Evolutionary conservation across 495 filamentous ascomycete genomes (phyloP), one percentile per base, ranked within the genome.

Genomic region (Aspergillus steynii): DNA sequence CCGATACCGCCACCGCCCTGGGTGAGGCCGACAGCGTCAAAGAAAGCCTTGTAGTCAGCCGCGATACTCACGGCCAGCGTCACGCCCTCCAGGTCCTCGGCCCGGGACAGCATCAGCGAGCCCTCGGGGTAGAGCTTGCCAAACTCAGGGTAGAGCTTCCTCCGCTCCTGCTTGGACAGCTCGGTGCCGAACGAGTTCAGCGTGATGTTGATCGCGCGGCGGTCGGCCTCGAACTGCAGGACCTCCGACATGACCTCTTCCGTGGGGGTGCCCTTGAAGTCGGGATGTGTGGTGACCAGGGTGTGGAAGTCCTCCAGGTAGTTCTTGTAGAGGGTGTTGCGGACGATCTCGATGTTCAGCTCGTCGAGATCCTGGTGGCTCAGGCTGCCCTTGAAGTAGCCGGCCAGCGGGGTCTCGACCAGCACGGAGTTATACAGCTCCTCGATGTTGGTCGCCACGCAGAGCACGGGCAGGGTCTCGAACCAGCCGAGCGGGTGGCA

Each of bases 401-500:
- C 86, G 48, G 93, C 95, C 46, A 99, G 81, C 2, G 95, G 96
- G 8, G 95, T 98, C 78, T 99, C 95, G 62, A 99, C 90, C 68
- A 99, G 78, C 26, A 98, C 94, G 46, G 90, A 94, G 82, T 97
- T 98, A 83, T 98, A 99, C 25, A 99, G 83, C 65, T 99, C 95
- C 75, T 99, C 95, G 68, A 97, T 95, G 71, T 97, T 98, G 50
- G 93, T 96, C 31, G 95, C 95, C 14, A 98, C 93, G 74, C 94
- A 97, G 45, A 99, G 88, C 29, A 97, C 94, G 6, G 95, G 96
- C 87, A 99, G 90, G 26, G 95, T 96, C 81, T 98, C 96, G 77
- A 99, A 99, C 92, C 94, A 96, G 59, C 95, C 95, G 1, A 99
- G 85, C 14, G 95, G 96, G 69, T 99, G 96, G 76, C 96, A 98